Conservation (phyloP, 192 early-diverging fungal genomes). For the Haplosporangium gracile region DNA sequence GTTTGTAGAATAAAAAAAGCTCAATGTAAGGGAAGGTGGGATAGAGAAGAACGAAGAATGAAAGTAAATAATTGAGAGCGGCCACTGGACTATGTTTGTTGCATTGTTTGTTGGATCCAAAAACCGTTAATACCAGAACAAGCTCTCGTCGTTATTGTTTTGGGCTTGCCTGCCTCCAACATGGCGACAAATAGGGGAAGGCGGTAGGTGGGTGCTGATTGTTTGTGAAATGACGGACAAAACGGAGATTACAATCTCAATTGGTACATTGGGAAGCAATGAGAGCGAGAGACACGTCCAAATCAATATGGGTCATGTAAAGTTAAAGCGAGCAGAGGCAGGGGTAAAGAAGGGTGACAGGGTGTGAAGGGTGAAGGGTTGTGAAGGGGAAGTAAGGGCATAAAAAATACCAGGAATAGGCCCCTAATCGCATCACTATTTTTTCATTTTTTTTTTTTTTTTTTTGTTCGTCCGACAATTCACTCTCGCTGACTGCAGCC, state of each 20-base stretch:
- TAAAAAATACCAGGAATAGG: neutral
- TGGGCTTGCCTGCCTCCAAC: no score
- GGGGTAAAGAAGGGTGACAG: no score
- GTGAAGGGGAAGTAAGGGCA: no score
- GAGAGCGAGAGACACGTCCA: neutral
- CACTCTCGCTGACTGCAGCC: neutral
- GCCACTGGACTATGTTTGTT: no score
- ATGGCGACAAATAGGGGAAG: no score
- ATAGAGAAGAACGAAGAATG: neutral
- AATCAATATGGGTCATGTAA: neutral
- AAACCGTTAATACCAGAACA: no score
- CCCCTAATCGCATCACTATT: neutral
- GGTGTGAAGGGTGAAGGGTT: neutral
- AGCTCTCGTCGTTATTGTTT: no score
- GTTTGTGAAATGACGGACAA: no score
- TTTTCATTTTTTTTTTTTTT: neutral
- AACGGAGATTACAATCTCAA: neutral
- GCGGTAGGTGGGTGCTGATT: no score
- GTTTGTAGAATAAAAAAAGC: neutral
- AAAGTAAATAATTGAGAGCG: constrained; percentile 2
- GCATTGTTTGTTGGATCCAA: no score
- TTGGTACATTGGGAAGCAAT: neutral
- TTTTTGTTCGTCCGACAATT: neutral
- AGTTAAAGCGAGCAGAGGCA: neutral
- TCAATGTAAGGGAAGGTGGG: neutral